Base-by-base conservation (phyloP, 306 rosid genomes). In the Gleditsia sinensis region DNA sequence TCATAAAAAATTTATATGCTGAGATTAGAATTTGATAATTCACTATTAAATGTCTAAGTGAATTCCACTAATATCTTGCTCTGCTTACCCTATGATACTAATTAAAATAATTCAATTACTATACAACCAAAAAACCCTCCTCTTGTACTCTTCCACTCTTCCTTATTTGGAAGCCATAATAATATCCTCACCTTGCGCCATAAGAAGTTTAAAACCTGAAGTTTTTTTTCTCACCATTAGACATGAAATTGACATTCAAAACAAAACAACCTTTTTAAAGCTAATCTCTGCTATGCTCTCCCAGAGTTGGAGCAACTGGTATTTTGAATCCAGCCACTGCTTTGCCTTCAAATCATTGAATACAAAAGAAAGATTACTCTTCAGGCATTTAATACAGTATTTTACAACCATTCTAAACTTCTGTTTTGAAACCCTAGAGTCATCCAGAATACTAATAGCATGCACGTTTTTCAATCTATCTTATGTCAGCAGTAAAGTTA, bases 101-200 rank as follows among this genome's bases (percentile, higher is more conserved):
- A 14, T 49, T 43, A 34, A 51, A 65, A 58, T 49, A 49, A 20
- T 49, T 53, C 57, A 81, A 6, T 56, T 64, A 36, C 69, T 33
- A 39, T 76, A 69, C 71, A 8, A 43, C 11, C 4, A 61, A 50
- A 68, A 73, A 50, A 13, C 68, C 56, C 61, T 68, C 68, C 58
- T 45, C 46, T 33, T 80, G 46, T 36, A 51, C 39, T 2, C 54
- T 14, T 16, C 51, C 20, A 4, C 51, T 45, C 16, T 45, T 45
- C 19, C 51, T 45, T 16, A 3, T 14, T 45, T 16, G 20, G 51
- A 45, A 45, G 10, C 9, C 24, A 20, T 7, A n/a, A 14, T 46
- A 40, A 40, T 1, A 45, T 16, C 3, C 12, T 13, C 56, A 6
- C 3, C 56, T 50, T 50, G 56, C 27, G 27, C 56, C 0, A 50